Evolutionary conservation across 331 rosid species (phyloP), one percentile per base, ranked within the genome.

Genomic region (Cucumis variabilis): DNA sequence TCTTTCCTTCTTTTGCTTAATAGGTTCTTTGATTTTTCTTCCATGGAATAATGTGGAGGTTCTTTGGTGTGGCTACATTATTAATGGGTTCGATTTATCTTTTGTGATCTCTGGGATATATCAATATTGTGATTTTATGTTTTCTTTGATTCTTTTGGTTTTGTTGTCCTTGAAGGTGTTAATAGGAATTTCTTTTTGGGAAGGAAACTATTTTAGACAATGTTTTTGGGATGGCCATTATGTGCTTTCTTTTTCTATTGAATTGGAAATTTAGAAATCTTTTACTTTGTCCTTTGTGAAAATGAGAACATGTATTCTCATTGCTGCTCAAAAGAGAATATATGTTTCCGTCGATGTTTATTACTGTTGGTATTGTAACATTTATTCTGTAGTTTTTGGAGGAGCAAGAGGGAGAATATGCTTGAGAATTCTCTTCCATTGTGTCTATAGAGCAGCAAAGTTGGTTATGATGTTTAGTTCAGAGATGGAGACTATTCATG

Each of bases 181-280:
- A 78, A 12, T 25, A 78, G 23, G 9, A 27, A 20, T 27, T 60
- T 2, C 1, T 55, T 80, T 55, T 63, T 46, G 13, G 50, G 11
- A 9, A 33, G 28, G 12, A 11, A 28, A 33, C 4, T 33, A 33
- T 33, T 33, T 33, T 33, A 33, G 37, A 33, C 37, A 33, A 33
- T 33, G 4, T 33, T 33, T 33, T 33, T 33, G 37, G 70, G 69
- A 25, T 55, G 25, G 16, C 33, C 50, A 11, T 80, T 78, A 24
- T 79, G n/a, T 79, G 65, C 14, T 79, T 79, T 50, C 24, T 79
- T 79, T 1, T 79, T 53, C 48, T 53, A 17, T 79, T 53, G 67
- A 51, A 79, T 79, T 63, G 44, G 44, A 5, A 37, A 37, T 37
- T 37, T 37, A 51, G 68, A 53, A 28, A 30, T 5, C 11, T 12